phyloP scores from a whole-genome alignment of 352 stramenopile genomes.

The Globisporangium middletonii region DNA sequence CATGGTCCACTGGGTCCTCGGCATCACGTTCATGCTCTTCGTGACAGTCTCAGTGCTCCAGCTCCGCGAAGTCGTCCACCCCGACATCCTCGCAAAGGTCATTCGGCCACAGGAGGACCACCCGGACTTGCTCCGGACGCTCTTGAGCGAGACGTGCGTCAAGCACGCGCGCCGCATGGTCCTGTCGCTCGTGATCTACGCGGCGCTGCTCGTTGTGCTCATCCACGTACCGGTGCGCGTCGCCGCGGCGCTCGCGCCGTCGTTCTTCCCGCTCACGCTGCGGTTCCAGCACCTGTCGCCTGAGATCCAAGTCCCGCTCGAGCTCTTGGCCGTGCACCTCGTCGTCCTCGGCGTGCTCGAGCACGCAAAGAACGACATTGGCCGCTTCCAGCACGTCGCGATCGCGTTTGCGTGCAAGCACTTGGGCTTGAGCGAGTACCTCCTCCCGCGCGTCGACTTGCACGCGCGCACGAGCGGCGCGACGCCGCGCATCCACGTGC shows the following conservation, averaged over 20 bases:
- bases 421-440: conserved; percentile 61
- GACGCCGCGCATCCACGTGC: conserved; percentile 31
- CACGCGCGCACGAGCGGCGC: conserved; percentile 18
- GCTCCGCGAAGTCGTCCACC: conserved; percentile 93
- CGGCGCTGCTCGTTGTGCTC: conserved; percentile 77
- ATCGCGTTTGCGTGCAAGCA: conserved; percentile 51
- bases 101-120: conserved; percentile 95
- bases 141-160: conserved; percentile 90
- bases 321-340: conserved; percentile 94
- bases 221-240: conserved; percentile 83
- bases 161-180: conserved; percentile 94
- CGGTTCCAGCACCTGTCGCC: conserved; percentile 91
- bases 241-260: conserved; percentile 36
- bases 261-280: conserved; percentile 70
- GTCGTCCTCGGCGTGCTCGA: conserved; percentile 94
- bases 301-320: conserved; percentile 94
- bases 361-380: conserved; percentile 83
- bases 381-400: conserved; percentile 60
- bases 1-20: conserved; percentile 95
- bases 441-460: conserved; percentile 50
- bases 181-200: conserved; percentile 91
- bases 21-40: conserved; percentile 98
- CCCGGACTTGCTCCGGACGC: conserved; percentile 92
- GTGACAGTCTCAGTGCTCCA: conserved; percentile 95
- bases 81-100: conserved; percentile 84